Base-by-base conservation (phyloP, 257 asterid species). In the Salvia miltiorrhiza region DNA sequence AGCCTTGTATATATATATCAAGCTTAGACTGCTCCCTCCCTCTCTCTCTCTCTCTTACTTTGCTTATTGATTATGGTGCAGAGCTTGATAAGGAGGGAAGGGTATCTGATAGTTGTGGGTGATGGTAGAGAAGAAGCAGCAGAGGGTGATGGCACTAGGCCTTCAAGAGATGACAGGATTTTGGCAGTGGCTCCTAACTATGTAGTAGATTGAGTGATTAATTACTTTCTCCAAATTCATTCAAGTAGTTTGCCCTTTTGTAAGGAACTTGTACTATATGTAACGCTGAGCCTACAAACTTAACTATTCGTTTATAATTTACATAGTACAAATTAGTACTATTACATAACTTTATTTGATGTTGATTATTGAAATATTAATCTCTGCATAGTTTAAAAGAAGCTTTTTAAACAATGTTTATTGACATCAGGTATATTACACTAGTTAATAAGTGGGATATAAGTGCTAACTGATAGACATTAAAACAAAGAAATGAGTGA, bases 171-270 rank as follows among this genome's bases (percentile, higher is more conserved):
- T 71, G 88, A 94, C 39, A 79, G 97, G 75, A 86, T 94, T 71
- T 80, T 94, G 71, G 97, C 83, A 0, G 97, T 89, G 33, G 97
- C 97, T 4, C 97, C 99, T 62, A 94, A 94, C 73, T 89, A 89
- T 75, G 93, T 88, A 3, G 72, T 81, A 4, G 97, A 91, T 20
- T 93, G 73, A 83, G 40, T 19, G 12, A 13, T 5, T 45, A 17
- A n/a, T n/a, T n/a, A n/a, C n/a, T 13, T 43, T 43, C 3, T 13
- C 7, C 19, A 43, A 12, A 11, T 41, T n/a, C 19, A 14, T 11
- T 13, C 1, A 4, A 43, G 8, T 47, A 16, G 50, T 13, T 44
- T 44, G 50, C 17, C 6, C 1, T 44, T 16, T 14, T 1, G 0
- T 7, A 11, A 5, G 50, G 6, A 44, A 1, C 53, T 47, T 47